Evolutionary conservation across 805 yeast species (phyloP), one percentile per base, ranked within the genome.

Genomic region (Lachancea cidri): DNA sequence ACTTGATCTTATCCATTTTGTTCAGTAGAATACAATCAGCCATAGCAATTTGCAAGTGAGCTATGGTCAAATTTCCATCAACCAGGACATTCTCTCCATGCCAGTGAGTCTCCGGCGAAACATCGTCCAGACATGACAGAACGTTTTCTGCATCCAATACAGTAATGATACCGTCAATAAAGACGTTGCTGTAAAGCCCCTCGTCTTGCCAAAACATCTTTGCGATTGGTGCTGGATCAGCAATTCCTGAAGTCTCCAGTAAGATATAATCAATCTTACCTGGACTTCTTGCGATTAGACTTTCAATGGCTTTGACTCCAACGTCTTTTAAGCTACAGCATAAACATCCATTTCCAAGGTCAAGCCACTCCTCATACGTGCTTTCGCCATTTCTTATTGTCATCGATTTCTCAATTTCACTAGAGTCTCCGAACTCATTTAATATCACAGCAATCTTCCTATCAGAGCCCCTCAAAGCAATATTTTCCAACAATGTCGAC

Each of bases 141-240:
- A 91, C 80, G 54, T 87, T 81, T 36, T 73, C 78, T 2, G 81
- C 59, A 58, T 91, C 98, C 32, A 93, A 68, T 2, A 91, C 97
- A 0, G 96, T 84, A 11, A 93, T 74, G 4, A 91, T 86, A 0
- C 96, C 96, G 62, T 91, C 98, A 24, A 93, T 81, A 58, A 86
- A 85, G 2, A 93, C 87, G 50, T 80, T 81, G 3, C 95, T 81
- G 13, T 81, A 73, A 43, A 93, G 68, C 0, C 89, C 97, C 17
- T 86, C 91, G 60, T 93, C 98, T 22, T 89, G 72, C 98, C 98
- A 93, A 64, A 93, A 93, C 96, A 91, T 91, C 48, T 81, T 77
- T 4, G 97, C 96, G 19, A 93, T 87, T 0, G 98, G 98, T 0
- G 89, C 97, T 0, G 98, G 98, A 57, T 93, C 98, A 0, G 98